These are phyloP conservation scores for Podila minutissima DNA, from an alignment of 192 early-diverging fungal species.

Conservation along the genomic window DNA sequence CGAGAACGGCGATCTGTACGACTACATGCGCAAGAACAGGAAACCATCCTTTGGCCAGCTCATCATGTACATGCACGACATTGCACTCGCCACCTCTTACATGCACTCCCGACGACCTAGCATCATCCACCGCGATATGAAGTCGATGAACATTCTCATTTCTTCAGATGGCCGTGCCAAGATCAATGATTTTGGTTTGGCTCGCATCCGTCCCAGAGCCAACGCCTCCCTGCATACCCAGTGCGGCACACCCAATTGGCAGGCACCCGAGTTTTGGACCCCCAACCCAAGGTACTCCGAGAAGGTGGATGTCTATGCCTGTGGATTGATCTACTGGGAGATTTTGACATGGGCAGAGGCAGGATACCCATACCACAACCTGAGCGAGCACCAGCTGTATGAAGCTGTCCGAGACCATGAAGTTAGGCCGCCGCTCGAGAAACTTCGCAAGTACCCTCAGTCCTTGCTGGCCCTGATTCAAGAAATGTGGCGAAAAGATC, in stretches of 20 bases:
- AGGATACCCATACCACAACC: conserved; percentile 76
- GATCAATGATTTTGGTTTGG: conserved; percentile 85
- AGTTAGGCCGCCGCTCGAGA: conserved; percentile 65
- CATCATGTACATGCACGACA: conserved; percentile 81
- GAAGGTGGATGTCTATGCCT: conserved; percentile 79
- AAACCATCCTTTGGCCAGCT: conserved; percentile 72
- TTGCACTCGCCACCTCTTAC: conserved; percentile 76
- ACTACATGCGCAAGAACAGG: conserved; percentile 71
- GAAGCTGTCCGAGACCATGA: conserved; percentile 68
- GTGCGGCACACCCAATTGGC: conserved; percentile 85
- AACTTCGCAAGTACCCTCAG: conserved; percentile 66
- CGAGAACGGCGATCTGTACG: conserved; percentile 78
- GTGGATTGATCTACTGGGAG: conserved; percentile 83
- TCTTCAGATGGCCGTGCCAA: conserved; percentile 72
- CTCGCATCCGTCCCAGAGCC: conserved; percentile 75
- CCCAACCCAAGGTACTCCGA: conserved; percentile 77
- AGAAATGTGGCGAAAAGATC: conserved; percentile 79
- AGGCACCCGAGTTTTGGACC: conserved; percentile 82
- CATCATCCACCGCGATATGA: conserved; percentile 80
- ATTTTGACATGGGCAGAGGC: conserved; percentile 77
- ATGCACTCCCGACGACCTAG: conserved; percentile 77
- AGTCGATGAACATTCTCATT: conserved; percentile 82
- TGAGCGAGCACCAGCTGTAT: conserved; percentile 71
- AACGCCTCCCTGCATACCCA: conserved; percentile 78
- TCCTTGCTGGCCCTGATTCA: conserved; percentile 69